Percentiles rank a stretch among this genome's conserved stretches.
Conservation (phyloP, 139 green algal species). For the Eudorina sp. region DNA sequence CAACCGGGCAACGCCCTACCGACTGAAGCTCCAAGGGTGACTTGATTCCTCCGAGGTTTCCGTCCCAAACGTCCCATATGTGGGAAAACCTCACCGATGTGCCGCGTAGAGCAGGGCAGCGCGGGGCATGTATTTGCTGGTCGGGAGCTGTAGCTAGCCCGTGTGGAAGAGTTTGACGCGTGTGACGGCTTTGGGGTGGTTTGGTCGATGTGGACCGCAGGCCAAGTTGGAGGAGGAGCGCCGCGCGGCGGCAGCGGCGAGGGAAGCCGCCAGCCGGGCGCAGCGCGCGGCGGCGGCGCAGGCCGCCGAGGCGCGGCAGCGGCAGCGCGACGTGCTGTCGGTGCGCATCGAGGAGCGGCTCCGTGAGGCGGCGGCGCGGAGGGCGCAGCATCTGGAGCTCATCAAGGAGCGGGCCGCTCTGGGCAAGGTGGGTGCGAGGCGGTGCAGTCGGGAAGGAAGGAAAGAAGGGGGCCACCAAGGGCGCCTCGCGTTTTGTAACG, state of each 20-base stretch:
- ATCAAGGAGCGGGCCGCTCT: slow-evolving; percentile 73
- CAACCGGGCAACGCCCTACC: too few species aligned
- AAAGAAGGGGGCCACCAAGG: not conserved
- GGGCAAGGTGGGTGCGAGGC: slow-evolving; percentile 35
- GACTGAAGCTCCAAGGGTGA: too few species aligned
- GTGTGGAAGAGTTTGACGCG: too few species aligned
- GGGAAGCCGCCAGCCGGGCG: slow-evolving; percentile 56
- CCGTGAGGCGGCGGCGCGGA: slow-evolving; percentile 60
- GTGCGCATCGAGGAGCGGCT: slow-evolving; percentile 65
- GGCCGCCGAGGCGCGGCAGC: slow-evolving; percentile 52
- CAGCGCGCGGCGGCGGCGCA: slow-evolving; percentile 48
- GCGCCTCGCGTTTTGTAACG: too few species aligned
- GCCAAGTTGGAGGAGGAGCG: slow-evolving; percentile 71
- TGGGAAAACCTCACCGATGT: too few species aligned
- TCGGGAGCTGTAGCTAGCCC: too few species aligned
- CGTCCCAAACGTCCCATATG: too few species aligned
- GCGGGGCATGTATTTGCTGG: too few species aligned
- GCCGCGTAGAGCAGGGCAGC: too few species aligned
- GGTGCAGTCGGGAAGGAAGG: not conserved
- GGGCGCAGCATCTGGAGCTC: slow-evolving; percentile 69
- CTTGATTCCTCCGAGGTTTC: too few species aligned
- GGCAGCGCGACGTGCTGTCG: slow-evolving; percentile 34
- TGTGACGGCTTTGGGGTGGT: too few species aligned
- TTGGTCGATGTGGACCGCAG: slow-evolving; percentile 23
- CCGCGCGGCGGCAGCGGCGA: slow-evolving; percentile 55